Base-by-base conservation (phyloP, 2,329 filamentous ascomycete genomes). In the Trichoderma arundinaceum region DNA sequence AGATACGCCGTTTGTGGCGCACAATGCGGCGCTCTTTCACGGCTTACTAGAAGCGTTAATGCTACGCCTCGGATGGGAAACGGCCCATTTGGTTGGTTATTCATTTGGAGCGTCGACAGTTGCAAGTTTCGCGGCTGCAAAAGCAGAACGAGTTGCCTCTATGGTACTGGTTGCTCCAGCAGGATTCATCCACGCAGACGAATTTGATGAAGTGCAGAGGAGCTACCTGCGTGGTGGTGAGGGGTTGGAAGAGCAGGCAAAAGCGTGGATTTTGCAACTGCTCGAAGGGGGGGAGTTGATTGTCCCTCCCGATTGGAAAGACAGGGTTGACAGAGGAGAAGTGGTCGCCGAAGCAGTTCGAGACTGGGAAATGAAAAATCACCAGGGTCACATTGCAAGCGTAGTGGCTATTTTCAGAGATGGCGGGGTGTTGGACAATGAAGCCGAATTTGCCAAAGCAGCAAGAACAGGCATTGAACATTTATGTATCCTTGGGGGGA, bases 291-390 rank as follows among this genome's bases (percentile, higher is more conserved):
- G 48, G 9, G 35, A 44, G 38, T 28, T 62, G 10, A 13, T 38
- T 17, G 59, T 62, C n/a, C 59, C 59, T 13, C 7, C 38, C 3
- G 48, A 62, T 17, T 62, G 59, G 59, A 44, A 62, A 43, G 59
- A 62, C 10, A 38, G 38, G 12, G 48, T 62, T 15, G 46, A 15
- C 1, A 43, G 32, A 62, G 59, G 59, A 22, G 48, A 53, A n/a
- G 59, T 62, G 19, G 59, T 62, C 13, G 59, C 59, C 8, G 59
- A 62, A 28, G 59, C 59, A 15, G 59, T 62, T 17, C 48, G 59
- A 22, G 48, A 62, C 12, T 62, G 59, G 59, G 38, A 62, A 32
- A 53, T 22, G 46, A 43, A 53, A 22, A 33, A 62, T 22, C 59
- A 62, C 35, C 9, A 43, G 8, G 59, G 59, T 1, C 59, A 62